Evolutionary conservation across 78 protist genomes (phyloP), one percentile per base, ranked within the genome.

Genomic region (Tieghemostelium lacteum): DNA sequence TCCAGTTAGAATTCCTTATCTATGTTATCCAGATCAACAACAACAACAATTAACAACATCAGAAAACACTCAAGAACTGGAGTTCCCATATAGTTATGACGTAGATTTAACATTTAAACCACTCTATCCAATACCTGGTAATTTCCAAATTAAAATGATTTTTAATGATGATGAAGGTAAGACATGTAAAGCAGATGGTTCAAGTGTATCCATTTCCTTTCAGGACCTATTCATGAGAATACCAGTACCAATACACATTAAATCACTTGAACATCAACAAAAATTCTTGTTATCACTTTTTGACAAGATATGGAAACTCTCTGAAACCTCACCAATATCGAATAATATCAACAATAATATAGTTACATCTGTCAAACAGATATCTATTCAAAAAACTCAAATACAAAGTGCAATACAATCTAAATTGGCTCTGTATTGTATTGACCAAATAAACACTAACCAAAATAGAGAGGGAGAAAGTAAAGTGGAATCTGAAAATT

Each of bases 151-250:
- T 16, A 83, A 83, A 60, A 83, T 69, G 76, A 42, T 69, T 17
- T 83, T 83, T 37, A 83, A 83, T 39, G 78, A 83, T 42, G 91
- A 83, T 66, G 91, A 83, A 58, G 91, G 91, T 37, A 83, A 69
- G 36, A 83, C 91, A 17, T 83, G 91, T 70, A 83, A 83, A 70
- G 42, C 91, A 7, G 72, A 54, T 28, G 91, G 80, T 22, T 54
- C 78, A 1, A 6, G 14, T 22, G 69, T 83, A 17, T 69, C 91
- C 20, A 70, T 83, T 42, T 61, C 58, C 40, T 60, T 83, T 7
- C 45, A 37, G 16, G 63, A 69, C 33, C 33, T 83, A 37, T 83
- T 83, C 39, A 83, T 83, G 91, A 37, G 54, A 22, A 58, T 58
- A 3, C 91, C 91, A 52, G 60, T 69, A 4, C 91, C 91, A 57